Conservation (phyloP, 371 early-diverging fungal species). For the Nematocida homosporus region DNA sequence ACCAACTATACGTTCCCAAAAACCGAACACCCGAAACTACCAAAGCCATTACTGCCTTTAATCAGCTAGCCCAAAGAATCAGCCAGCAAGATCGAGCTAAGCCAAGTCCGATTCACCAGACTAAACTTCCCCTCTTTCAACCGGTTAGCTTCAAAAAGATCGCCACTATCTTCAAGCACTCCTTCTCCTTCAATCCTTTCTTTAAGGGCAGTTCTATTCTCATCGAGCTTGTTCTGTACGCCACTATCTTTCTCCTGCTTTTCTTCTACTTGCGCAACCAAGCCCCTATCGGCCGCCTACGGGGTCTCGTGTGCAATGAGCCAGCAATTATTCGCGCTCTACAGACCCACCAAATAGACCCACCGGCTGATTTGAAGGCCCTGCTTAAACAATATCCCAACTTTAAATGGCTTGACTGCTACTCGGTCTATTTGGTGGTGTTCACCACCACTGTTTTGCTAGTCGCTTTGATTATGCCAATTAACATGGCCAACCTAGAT, state of each 20-base stretch:
- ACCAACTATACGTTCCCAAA: conserved; percentile 1
- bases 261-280: neutral
- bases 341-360: neutral
- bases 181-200: conserved; percentile 20
- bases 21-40: neutral
- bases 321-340: neutral
- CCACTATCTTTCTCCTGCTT: neutral
- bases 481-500: neutral
- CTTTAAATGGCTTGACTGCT: neutral
- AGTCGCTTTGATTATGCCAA: neutral
- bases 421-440: neutral
- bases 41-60: conserved; percentile 34
- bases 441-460: conserved; percentile 4
- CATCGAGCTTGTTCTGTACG: conserved; percentile 1
- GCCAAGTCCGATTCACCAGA: neutral
- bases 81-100: neutral
- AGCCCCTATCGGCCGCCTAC: neutral
- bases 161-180: conserved; percentile 4
- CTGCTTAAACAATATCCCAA: neutral
- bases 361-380: neutral
- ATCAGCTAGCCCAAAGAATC: conserved; percentile 15
- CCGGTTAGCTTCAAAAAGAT: neutral
- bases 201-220: conserved; percentile 19
- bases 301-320: neutral
- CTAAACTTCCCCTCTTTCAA: neutral